phyloP scores from a whole-genome alignment of 2,329 filamentous ascomycete species.

The Hypoxylon sp. region DNA sequence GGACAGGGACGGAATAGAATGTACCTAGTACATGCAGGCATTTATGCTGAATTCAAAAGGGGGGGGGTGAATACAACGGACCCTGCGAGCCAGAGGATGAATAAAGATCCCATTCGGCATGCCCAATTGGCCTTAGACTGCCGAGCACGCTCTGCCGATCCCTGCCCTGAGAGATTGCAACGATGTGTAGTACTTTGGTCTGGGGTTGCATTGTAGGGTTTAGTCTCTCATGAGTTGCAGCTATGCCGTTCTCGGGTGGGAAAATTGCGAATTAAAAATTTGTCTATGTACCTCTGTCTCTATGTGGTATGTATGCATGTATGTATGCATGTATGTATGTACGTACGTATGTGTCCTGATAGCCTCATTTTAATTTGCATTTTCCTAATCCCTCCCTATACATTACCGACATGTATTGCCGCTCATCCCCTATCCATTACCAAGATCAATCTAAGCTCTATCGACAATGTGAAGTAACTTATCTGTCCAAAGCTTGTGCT shows the following conservation, averaged over 20 bases:
- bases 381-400: slow-evolving; percentile 10
- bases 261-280: slow-evolving; percentile 11
- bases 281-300: slow-evolving; percentile 13
- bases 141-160: slow-evolving; percentile 31
- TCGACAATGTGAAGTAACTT: slow-evolving; percentile 18
- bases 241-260: slow-evolving; percentile 8
- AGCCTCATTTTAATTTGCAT: slow-evolving; percentile 12
- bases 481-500: slow-evolving; percentile 45
- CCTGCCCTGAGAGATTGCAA: slow-evolving; percentile 23
- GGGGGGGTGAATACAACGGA: slow-evolving; percentile 33
- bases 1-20: slow-evolving; percentile 26
- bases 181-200: slow-evolving; percentile 20
- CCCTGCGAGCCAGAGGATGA: slow-evolving; percentile 24
- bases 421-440: slow-evolving; percentile 19
- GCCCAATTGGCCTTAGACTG: slow-evolving; percentile 25
- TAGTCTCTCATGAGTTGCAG: slow-evolving; percentile 19
- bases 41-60: slow-evolving; percentile 38
- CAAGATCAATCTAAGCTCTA: slow-evolving; percentile 21
- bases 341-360: too few species aligned
- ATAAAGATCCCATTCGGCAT: slow-evolving; percentile 20
- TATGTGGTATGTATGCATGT: too few species aligned
- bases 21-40: slow-evolving; percentile 15
- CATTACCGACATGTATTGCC: slow-evolving; percentile 18
- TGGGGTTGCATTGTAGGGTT: slow-evolving; percentile 32
- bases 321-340: too few species aligned